Evolutionary conservation across 2,329 filamentous ascomycete species (phyloP), one percentile per base, ranked within the genome.

Genomic region (Blastomyces silverae): DNA sequence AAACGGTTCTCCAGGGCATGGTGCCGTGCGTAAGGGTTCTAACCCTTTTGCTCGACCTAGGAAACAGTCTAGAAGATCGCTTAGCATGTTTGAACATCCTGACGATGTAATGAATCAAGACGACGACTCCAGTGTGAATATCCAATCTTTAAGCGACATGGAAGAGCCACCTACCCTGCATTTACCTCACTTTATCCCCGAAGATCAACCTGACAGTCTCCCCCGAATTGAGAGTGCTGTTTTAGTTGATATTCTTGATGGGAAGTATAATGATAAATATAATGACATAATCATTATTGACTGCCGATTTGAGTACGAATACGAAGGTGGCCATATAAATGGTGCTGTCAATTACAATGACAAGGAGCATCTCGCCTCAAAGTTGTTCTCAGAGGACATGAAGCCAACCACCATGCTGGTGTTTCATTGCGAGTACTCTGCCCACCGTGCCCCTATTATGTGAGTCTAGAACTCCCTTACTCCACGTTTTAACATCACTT

Each of bases 301-400:
- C 77, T 99, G 94, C 77, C 90, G 94, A 25, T 99, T 99, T 75
- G 94, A 99, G 82, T 99, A 99, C 77, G 94, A 99, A 79, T 99
- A 95, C 75, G 89, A 96, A 20, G 94, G 94, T 64, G 94, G 94
- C 44, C 94, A 99, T 76, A 97, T 99, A 73, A 85, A 92, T 70
- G 90, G 90, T 22, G 94, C 94, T 55, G 83, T 96, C 79, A 99
- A 99, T 81, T 94, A 92, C 81, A 97, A 96, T 78, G 91, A 97
- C 80, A 97, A 97, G 79, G 93, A 99, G 72, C 80, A 89, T 66
- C 83, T 99, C 65, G 87, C 91, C 10, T 82, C 82, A 64, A 87
- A 92, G 70, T 85, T 99, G 60, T 96, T 99, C 76, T 79, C 86
- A 64, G 70, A 75, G 28, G 82, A 83, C 22, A 85, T 88, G 71